These are phyloP conservation scores for Chiua sp. DNA, from an alignment of 1,284 basidiomycete species.

Conservation along the genomic window DNA sequence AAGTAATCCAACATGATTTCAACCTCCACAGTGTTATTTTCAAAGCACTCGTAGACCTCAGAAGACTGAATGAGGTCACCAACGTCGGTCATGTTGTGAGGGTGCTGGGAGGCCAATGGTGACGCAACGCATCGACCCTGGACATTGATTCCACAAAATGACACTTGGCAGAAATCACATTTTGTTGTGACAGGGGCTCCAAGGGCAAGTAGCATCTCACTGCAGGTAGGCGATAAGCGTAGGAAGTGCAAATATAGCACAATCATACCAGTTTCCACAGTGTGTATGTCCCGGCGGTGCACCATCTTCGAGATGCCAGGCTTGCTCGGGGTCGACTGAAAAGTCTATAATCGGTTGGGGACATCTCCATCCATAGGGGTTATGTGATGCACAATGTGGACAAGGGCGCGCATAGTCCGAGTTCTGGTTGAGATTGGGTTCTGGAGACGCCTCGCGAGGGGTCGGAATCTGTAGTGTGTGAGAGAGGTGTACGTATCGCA, in stretches of 20 bases:
- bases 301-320: constrained; percentile 76
- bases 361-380: constrained; percentile 74
- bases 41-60: constrained; percentile 78
- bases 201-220: constrained; percentile 73
- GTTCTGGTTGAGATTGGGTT: constrained; percentile 66
- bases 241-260: neutral
- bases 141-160: constrained; percentile 77
- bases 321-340: constrained; percentile 61
- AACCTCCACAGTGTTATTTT: constrained; percentile 75
- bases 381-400: constrained; percentile 70
- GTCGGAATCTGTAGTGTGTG: constrained; percentile 62
- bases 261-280: constrained; percentile 74
- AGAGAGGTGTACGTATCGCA: neutral
- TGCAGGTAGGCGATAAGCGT: constrained; percentile 34
- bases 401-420: constrained; percentile 73
- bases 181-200: constrained; percentile 73
- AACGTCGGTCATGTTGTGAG: constrained; percentile 66
- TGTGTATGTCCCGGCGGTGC: constrained; percentile 73
- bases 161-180: constrained; percentile 79
- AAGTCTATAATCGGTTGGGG: constrained; percentile 77
- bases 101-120: constrained; percentile 64
- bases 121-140: constrained; percentile 69
- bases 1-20: constrained; percentile 82
- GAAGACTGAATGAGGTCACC: constrained; percentile 73
- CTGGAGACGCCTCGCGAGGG: constrained; percentile 74